Base-by-base conservation (phyloP, 352 stramenopile genomes). In the Phytopythium boreale region DNA sequence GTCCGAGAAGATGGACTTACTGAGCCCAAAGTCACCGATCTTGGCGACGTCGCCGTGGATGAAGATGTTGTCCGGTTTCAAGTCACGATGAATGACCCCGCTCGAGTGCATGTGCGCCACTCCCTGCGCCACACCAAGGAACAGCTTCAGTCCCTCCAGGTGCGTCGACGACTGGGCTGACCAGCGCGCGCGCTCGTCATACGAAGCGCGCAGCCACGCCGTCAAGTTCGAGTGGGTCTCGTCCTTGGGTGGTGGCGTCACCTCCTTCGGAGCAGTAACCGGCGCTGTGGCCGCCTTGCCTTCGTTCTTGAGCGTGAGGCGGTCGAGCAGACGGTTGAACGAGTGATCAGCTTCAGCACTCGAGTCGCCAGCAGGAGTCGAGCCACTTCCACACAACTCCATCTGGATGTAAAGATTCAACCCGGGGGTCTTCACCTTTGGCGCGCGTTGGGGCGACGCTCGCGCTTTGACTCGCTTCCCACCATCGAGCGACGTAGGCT, bases 331-430 rank as follows among this genome's bases (percentile, higher is more conserved):
- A 31, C 66, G 66, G 74, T 88, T 62, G 61, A 87, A 71, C 55
- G 83, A 65, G 29, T 86, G 64, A 17, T 79, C 66, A 7, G 74
- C 71, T 47, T 61, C 49, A 52, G 57, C 24, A 46, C 10, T 64
- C 24, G 55, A 58, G 61, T 47, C 59, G 17, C 53, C 26, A 5
- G 31, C 64, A 15, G 59, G 10, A 12, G 11, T 55, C 14, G 47
- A 17, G 14, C 4, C 59, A 11, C 70, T 75, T 10, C 82, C 77
- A 53, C 79, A 90, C 22, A 90, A 29, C 61, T 89, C 82, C 81
- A 92, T 92, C 64, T 94, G 85, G 56, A 94, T 94, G 62, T 88
- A 94, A 46, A 92, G 52, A 17, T 80, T 80, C 55, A 89, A 66
- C 56, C 82, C 74, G 0, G 76, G 69, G 39, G 72, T 82, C 47